These are phyloP conservation scores for Hyaloscypha hepaticicola DNA, from an alignment of 495 filamentous ascomycete species.

Conservation along the genomic window DNA sequence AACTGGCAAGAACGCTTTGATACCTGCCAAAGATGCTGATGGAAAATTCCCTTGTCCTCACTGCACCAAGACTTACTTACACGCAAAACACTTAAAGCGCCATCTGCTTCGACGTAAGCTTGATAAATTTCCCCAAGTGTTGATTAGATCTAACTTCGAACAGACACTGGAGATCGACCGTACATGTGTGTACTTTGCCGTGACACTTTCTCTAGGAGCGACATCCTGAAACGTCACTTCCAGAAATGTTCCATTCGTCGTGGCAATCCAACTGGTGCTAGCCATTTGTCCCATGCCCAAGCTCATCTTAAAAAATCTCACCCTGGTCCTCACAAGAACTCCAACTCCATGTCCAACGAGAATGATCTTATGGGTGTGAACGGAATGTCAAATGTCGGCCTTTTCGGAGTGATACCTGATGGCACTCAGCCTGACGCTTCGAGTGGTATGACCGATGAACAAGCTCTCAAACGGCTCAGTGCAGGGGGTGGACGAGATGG, in stretches of 20 bases:
- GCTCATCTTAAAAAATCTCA: slow-evolving; percentile 79
- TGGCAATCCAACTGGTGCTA: slow-evolving; percentile 89
- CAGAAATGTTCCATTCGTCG: slow-evolving; percentile 95
- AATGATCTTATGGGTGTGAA: slow-evolving; percentile 52
- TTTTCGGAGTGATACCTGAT: slow-evolving; percentile 29
- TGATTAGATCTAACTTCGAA: slow-evolving; percentile 22
- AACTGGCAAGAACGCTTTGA: slow-evolving; percentile 72
- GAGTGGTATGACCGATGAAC: slow-evolving; percentile 30
- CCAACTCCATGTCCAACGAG: slow-evolving; percentile 36
- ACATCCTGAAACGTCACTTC: slow-evolving; percentile 98
- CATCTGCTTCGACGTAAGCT: slow-evolving; percentile 92
- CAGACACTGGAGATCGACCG: slow-evolving; percentile 93
- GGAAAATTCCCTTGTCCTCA: slow-evolving; percentile 97
- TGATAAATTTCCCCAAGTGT: slow-evolving; percentile 13
- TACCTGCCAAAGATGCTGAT: slow-evolving; percentile 89
- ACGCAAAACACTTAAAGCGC: slow-evolving; percentile 95
- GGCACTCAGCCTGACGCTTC: slow-evolving; percentile 24
- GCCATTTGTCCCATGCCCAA: slow-evolving; percentile 87
- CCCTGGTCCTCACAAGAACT: slow-evolving; percentile 55
- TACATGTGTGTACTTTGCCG: slow-evolving; percentile 97
- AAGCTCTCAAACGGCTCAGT: slow-evolving; percentile 50
- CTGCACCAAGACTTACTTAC: slow-evolving; percentile 96
- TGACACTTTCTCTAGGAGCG: slow-evolving; percentile 97
- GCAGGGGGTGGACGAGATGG: slow-evolving; percentile 49
- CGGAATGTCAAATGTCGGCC: slow-evolving; percentile 39